Conservation (phyloP, 2,329 filamentous ascomycete species). For the Botrytis cinerea region DNA sequence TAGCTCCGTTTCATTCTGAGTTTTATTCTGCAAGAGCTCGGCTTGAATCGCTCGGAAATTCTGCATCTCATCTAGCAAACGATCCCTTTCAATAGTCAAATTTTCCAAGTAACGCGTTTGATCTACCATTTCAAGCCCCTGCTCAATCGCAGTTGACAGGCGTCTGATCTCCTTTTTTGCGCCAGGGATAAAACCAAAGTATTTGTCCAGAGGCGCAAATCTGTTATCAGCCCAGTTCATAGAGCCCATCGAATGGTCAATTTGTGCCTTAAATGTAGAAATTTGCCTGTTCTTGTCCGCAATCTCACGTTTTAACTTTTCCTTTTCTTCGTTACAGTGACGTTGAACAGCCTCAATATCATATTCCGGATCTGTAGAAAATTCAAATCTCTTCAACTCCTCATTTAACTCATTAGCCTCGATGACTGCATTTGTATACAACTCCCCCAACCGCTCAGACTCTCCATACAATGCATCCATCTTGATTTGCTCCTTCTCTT, state of each 20-base stretch:
- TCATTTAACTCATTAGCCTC: background rate
- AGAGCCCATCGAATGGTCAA: conserved; percentile 5
- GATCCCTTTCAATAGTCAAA: background rate
- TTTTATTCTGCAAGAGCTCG: background rate
- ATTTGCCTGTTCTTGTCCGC: background rate
- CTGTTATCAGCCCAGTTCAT: conserved; percentile 10
- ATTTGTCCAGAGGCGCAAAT: conserved; percentile 1
- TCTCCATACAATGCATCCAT: conserved; percentile 4
- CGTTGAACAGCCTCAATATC: conserved; percentile 1
- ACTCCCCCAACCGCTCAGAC: background rate
- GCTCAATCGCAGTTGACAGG: background rate
- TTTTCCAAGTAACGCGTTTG: background rate
- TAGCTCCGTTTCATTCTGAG: background rate
- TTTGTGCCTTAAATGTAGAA: conserved; percentile 5
- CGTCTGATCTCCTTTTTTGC: conserved; percentile 3
- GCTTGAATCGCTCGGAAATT: background rate
- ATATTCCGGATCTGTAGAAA: background rate
- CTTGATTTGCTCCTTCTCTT: background rate
- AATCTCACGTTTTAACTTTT: background rate
- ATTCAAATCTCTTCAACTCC: conserved; percentile 2
- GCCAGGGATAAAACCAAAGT: background rate
- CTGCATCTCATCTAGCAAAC: background rate
- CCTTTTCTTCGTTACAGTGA: background rate
- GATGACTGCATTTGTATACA: background rate
- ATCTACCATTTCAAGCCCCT: too few species aligned